A percentile compares a stretch with the other conserved stretches of the same genome.
Evolutionary conservation across 2,329 filamentous ascomycete genomes (phyloP).

Genomic region (Sporothrix schenckii): DNA sequence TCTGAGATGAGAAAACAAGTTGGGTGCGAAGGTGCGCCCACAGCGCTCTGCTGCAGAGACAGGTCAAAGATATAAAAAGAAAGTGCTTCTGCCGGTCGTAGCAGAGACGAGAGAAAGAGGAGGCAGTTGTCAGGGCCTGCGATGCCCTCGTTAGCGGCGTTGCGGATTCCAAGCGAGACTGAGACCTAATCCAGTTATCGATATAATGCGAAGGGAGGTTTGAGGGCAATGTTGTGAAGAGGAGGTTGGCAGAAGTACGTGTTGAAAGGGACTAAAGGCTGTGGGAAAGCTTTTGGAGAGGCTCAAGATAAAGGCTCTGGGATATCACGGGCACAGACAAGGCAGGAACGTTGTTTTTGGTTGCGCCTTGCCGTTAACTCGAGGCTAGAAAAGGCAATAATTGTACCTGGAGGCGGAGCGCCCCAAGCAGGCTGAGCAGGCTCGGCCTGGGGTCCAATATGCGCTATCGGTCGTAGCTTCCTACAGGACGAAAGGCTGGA

Average conservation of each 20-base stretch:
- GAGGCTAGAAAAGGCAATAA: conserved; percentile 6
- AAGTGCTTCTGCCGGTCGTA: background rate
- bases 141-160: conserved; percentile 15
- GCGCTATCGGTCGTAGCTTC: background rate
- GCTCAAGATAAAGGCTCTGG: background rate
- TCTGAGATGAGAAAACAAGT: background rate
- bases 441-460: background rate
- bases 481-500: background rate
- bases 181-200: conserved; percentile 1
- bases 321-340: conserved; percentile 19
- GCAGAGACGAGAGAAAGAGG: background rate
- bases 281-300: no score
- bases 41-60: background rate
- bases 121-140: background rate
- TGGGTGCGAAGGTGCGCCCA: background rate
- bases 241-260: background rate
- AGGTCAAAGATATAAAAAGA: background rate
- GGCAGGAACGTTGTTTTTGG: conserved; percentile 7
- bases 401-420: conserved; percentile 10
- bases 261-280: background rate
- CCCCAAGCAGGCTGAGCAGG: no score
- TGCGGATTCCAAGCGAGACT: conserved; percentile 22
- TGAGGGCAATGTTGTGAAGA: background rate
- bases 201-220: background rate
- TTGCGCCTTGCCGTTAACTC: conserved; percentile 19